phyloP scores from a whole-genome alignment of 768 basidiomycete genomes.

The Xanthoconium stramineum region DNA sequence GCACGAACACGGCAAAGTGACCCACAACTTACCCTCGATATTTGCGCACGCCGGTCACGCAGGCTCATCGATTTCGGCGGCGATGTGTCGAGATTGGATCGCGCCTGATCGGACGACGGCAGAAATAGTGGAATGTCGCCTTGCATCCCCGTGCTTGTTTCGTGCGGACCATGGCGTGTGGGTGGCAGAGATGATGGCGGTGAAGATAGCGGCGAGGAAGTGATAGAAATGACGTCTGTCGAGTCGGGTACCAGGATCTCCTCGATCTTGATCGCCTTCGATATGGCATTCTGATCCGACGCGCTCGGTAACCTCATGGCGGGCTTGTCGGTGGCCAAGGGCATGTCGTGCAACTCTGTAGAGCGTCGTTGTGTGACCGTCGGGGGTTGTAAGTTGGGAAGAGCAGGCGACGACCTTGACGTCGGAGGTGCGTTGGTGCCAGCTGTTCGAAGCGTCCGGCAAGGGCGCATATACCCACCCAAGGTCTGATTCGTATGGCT shows the following conservation, averaged over 20 bases:
- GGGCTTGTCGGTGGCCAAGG: neutral
- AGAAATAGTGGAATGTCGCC: neutral
- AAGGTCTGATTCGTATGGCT: neutral
- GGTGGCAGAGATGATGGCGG: conserved; percentile 4
- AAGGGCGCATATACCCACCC: conserved; percentile 13
- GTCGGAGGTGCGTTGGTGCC: too few relatives aligned
- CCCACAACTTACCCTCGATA: conserved; percentile 20
- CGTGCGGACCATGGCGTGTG: neutral
- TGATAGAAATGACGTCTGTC: conserved; percentile 12
- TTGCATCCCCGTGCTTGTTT: too few relatives aligned
- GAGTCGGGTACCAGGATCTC: conserved; percentile 8
- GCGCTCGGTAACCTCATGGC: neutral
- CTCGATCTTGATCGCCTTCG: conserved; percentile 18
- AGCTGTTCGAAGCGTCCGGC: neutral
- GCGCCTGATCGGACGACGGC: neutral
- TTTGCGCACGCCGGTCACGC: conserved; percentile 31
- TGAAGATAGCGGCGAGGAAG: conserved; percentile 15
- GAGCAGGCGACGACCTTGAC: neutral
- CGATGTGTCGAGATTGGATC: conserved; percentile 7
- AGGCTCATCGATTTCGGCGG: conserved; percentile 29
- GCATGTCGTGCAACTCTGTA: neutral
- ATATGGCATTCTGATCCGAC: neutral
- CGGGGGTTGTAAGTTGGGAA: neutral
- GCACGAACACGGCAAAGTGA: neutral
- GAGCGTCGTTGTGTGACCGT: neutral